These are phyloP conservation scores for Tolypocladium guangdongense DNA, from an alignment of 2,329 filamentous ascomycete species.

Conservation along the genomic window DNA sequence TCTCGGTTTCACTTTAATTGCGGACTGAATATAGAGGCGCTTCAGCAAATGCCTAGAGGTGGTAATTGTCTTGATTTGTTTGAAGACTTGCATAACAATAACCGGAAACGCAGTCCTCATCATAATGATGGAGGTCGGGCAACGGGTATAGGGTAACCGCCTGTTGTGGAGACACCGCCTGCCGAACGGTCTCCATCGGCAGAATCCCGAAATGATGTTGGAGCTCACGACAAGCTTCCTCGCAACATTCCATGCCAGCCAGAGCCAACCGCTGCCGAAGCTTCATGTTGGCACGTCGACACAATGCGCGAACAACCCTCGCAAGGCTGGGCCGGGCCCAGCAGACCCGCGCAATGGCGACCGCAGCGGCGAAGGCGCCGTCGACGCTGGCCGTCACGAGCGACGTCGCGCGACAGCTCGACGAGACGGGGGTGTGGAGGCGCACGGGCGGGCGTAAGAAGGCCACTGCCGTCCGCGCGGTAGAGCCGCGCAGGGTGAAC, in stretches of 20 bases:
- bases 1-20: too few species aligned
- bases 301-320: conserved; percentile 3
- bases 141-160: background rate
- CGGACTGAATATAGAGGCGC: background rate
- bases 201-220: background rate
- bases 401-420: conserved; percentile 13
- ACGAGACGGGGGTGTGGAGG: conserved; percentile 15
- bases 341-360: conserved; percentile 4
- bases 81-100: background rate
- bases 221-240: background rate
- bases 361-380: conserved; percentile 1
- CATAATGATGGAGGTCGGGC: background rate
- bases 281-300: conserved; percentile 6
- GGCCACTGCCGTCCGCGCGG: background rate
- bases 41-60: too few species aligned
- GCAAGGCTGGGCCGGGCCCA: conserved; percentile 4
- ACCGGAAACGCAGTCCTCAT: too few species aligned
- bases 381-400: conserved; percentile 8
- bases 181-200: background rate
- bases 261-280: background rate
- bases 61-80: background rate
- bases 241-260: too few species aligned
- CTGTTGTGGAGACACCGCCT: background rate
- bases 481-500: conserved; percentile 35
- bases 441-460: conserved; percentile 6